These are phyloP conservation scores for Zygoascus sp. DNA, from an alignment of 1,139 yeast species.

Conservation along the genomic window DNA sequence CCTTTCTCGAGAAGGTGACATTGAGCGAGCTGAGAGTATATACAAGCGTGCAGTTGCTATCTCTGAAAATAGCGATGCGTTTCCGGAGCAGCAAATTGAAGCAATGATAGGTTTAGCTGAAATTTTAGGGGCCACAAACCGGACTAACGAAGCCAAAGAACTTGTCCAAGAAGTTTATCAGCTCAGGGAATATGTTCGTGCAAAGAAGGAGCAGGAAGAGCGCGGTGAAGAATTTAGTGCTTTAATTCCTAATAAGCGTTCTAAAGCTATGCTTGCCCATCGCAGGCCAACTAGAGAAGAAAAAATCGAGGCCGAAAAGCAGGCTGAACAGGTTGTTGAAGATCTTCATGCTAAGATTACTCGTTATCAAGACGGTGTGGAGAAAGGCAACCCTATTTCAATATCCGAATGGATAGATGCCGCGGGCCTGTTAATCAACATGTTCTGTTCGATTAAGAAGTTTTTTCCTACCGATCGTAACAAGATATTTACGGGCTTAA, in stretches of 20 bases:
- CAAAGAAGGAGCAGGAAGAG: slow-evolving; percentile 14
- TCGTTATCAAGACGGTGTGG: slow-evolving; percentile 52
- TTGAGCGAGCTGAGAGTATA: slow-evolving; percentile 62
- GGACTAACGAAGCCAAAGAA: slow-evolving; percentile 55
- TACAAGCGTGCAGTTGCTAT: slow-evolving; percentile 45
- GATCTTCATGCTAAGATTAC: slow-evolving; percentile 62
- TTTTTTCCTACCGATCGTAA: slow-evolving; percentile 76
- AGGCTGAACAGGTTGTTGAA: slow-evolving; percentile 54
- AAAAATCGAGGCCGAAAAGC: slow-evolving; percentile 52
- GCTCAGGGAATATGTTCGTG: slow-evolving; percentile 22
- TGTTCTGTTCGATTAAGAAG: slow-evolving; percentile 69
- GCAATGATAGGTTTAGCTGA: slow-evolving; percentile 77
- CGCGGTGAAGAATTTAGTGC: slow-evolving; percentile 7
- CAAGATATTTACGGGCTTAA: slow-evolving; percentile 58
- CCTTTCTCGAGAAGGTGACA: slow-evolving; percentile 63
- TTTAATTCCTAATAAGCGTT: slow-evolving; percentile 8
- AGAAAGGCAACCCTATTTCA: slow-evolving; percentile 55
- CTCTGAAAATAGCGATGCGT: slow-evolving; percentile 53
- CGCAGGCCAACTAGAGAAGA: slow-evolving; percentile 44
- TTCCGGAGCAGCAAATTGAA: slow-evolving; percentile 45
- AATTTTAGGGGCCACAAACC: slow-evolving; percentile 62
- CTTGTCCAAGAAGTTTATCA: slow-evolving; percentile 51
- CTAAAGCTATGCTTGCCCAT: slow-evolving; percentile 1
- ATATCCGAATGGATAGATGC: slow-evolving; percentile 77
- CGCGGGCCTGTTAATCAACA: slow-evolving; percentile 77